phyloP scores from a whole-genome alignment of 768 basidiomycete genomes.

The Tylopilus vinaceipallidus region DNA sequence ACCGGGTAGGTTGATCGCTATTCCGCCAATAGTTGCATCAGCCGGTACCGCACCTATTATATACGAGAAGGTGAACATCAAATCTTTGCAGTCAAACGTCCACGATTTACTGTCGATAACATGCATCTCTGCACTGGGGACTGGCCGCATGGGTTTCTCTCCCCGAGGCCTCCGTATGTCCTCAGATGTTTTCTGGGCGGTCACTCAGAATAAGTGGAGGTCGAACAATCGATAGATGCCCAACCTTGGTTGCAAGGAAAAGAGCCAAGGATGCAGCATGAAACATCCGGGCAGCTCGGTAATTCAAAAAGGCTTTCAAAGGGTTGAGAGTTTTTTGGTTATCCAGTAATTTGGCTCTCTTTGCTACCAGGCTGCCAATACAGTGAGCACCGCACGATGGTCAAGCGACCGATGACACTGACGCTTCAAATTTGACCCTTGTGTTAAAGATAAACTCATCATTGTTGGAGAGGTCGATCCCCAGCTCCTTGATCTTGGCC shows the following conservation, averaged over 20 bases:
- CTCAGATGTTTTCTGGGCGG: slow-evolving; percentile 3
- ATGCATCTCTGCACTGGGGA: slow-evolving; percentile 2
- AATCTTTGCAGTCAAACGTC: not conserved
- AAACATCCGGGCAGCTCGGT: not conserved
- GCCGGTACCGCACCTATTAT: not conserved
- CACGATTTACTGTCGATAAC: not conserved
- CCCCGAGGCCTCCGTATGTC: slow-evolving; percentile 7
- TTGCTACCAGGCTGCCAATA: not conserved
- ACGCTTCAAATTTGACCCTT: not conserved
- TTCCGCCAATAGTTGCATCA: not conserved
- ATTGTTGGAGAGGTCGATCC: not conserved
- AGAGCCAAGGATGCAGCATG: not conserved
- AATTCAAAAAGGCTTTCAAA: not conserved
- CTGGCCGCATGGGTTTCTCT: not conserved
- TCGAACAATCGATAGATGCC: not conserved
- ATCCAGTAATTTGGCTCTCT: not conserved
- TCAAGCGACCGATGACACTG: not conserved
- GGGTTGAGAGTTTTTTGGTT: slow-evolving; percentile 1
- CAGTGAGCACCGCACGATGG: not conserved
- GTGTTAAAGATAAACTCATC: not conserved
- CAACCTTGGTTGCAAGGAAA: slow-evolving; percentile 1
- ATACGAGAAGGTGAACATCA: not conserved
- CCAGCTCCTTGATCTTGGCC: not conserved
- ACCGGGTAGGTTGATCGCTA: slow-evolving; percentile 5
- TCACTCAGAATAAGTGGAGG: not conserved